These are phyloP conservation scores for Gymnopilus junonius DNA, from an alignment of 768 basidiomycete genomes.

Conservation along the genomic window DNA sequence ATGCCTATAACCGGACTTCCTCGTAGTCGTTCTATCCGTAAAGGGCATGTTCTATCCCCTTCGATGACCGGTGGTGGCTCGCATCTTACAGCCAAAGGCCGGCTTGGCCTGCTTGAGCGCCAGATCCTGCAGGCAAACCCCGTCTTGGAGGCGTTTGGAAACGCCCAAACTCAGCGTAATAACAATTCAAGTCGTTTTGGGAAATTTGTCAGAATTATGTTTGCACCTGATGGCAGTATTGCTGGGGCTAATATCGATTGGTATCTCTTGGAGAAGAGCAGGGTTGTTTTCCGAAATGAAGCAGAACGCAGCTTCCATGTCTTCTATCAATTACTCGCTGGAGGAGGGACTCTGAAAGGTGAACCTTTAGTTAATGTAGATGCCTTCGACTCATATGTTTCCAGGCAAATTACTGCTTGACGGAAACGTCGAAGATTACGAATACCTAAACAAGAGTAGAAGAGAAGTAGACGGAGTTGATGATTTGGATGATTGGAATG, in stretches of 20 bases:
- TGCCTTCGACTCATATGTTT: constrained; percentile 3
- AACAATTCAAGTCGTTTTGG: constrained; percentile 99
- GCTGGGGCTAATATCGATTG: constrained; percentile 98
- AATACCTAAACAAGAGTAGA: constrained; percentile 89
- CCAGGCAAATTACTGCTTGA: constrained; percentile 76
- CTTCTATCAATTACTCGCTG: constrained; percentile 92
- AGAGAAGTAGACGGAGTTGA: constrained; percentile 95
- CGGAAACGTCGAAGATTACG: constrained; percentile 79
- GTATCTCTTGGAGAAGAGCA: constrained; percentile 97
- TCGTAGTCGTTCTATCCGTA: constrained; percentile 58
- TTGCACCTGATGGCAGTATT: constrained; percentile 91
- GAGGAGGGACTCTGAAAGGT: constrained; percentile 76
- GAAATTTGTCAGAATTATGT: constrained; percentile 96
- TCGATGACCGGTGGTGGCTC: constrained; percentile 49
- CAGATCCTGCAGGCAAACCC: constrained; percentile 99
- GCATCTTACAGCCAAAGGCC: constrained; percentile 63
- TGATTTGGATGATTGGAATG: constrained; percentile 86
- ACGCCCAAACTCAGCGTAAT: constrained; percentile 97
- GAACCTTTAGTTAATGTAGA: constrained; percentile 20
- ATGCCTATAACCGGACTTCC: constrained; percentile 74
- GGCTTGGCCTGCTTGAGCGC: constrained; percentile 88
- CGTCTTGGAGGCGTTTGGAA: constrained; percentile 96
- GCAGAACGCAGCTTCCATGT: constrained; percentile 96
- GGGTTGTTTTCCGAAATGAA: constrained; percentile 86
- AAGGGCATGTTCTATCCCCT: constrained; percentile 50